phyloP scores from a whole-genome alignment of 306 rosid species.

The Cicer judaicum region DNA sequence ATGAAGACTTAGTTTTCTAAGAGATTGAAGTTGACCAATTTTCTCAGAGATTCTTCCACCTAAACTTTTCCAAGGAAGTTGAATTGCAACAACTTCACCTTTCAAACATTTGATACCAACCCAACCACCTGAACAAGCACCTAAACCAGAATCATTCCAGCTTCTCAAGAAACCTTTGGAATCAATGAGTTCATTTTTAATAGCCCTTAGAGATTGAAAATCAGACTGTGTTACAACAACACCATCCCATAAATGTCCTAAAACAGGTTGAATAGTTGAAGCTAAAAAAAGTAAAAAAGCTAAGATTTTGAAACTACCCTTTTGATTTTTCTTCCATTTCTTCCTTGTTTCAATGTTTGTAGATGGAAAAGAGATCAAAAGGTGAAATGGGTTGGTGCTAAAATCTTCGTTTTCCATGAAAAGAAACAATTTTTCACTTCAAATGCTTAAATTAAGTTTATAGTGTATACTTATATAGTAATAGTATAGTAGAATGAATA shows the following conservation, averaged over 20 bases:
- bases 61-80: conserved; percentile 91
- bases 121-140: conserved; percentile 93
- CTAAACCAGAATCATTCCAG: conserved; percentile 83
- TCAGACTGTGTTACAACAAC: conserved; percentile 63
- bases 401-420: conserved; percentile 60
- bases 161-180: conserved; percentile 65
- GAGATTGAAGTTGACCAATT: conserved; percentile 77
- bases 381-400: conserved; percentile 18
- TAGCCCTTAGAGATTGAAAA: conserved; percentile 68
- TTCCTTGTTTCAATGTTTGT: conserved; percentile 2
- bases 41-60: conserved; percentile 80
- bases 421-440: neutral
- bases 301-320: conserved; percentile 35
- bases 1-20: conserved; percentile 82
- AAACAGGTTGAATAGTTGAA: conserved; percentile 44
- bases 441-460: neutral
- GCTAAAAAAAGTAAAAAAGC: conserved; percentile 37
- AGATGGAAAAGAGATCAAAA: neutral
- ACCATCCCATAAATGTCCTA: conserved; percentile 66
- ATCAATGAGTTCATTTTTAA: conserved; percentile 70
- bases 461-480: no score
- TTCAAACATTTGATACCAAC: conserved; percentile 86
- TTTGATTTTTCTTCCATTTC: conserved; percentile 2
- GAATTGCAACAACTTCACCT: conserved; percentile 88
- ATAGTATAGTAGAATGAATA: neutral